phyloP scores from a whole-genome alignment of 352 stramenopile genomes.

The Globisporangium polare region DNA sequence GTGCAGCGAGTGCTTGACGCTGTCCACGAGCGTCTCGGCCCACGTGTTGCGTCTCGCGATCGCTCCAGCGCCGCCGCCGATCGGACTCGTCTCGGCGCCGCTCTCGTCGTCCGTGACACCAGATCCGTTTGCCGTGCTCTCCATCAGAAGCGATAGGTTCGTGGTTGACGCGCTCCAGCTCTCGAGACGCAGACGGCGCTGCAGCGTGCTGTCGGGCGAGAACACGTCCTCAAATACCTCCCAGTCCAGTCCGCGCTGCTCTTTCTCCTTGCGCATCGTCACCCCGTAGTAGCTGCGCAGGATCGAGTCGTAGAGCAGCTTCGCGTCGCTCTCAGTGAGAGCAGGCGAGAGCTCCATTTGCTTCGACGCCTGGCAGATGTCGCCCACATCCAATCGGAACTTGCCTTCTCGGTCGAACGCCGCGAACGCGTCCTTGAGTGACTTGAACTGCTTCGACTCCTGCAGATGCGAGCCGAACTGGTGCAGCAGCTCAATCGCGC shows the following conservation, averaged over 20 bases:
- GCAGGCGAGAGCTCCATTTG: conserved; percentile 44
- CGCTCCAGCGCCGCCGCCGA: conserved; percentile 1
- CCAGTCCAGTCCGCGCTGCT: conserved; percentile 52
- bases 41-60: conserved; percentile 39
- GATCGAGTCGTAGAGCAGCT: conserved; percentile 59
- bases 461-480: conserved; percentile 52
- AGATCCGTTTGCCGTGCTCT: conserved; percentile 12
- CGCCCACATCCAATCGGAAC: conserved; percentile 35
- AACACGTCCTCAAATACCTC: conserved; percentile 80
- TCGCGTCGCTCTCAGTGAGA: conserved; percentile 42
- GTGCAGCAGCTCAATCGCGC: conserved; percentile 65
- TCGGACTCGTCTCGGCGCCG: conserved; percentile 22
- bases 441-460: conserved; percentile 35
- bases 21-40: conserved; percentile 65
- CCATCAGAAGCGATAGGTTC: conserved; percentile 27
- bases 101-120: conserved; percentile 24
- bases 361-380: conserved; percentile 51
- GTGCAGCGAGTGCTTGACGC: conserved; percentile 67
- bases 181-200: conserved; percentile 56
- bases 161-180: conserved; percentile 54
- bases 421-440: conserved; percentile 53
- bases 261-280: conserved; percentile 31
- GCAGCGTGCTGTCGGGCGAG: conserved; percentile 58
- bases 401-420: conserved; percentile 42
- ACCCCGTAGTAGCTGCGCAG: conserved; percentile 64